These are phyloP conservation scores for Pythium rishiriense DNA, from an alignment of 352 stramenopile species.

Conservation along the genomic window DNA sequence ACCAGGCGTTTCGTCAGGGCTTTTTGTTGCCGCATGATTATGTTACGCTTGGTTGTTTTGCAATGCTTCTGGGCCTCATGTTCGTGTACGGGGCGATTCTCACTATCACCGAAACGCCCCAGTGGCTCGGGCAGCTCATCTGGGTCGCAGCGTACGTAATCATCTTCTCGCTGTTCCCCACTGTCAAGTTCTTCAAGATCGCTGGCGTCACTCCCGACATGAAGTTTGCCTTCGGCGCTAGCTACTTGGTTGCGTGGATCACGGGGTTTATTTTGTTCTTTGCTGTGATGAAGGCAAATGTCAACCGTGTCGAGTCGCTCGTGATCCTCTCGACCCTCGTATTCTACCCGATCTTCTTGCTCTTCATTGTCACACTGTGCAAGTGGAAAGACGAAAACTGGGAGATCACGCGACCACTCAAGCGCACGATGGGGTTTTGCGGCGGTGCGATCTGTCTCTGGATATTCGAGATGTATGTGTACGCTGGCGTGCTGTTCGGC, in stretches of 20 bases:
- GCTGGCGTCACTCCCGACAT: slow-evolving; percentile 58
- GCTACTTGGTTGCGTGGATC: slow-evolving; percentile 66
- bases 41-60: slow-evolving; percentile 66
- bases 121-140: slow-evolving; percentile 72
- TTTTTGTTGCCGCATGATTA: slow-evolving; percentile 80
- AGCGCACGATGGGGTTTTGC: slow-evolving; percentile 39
- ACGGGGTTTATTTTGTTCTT: slow-evolving; percentile 77
- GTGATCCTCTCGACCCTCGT: slow-evolving; percentile 72
- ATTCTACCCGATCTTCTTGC: slow-evolving; percentile 80
- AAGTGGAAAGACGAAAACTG: slow-evolving; percentile 82
- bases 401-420: slow-evolving; percentile 50
- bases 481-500: slow-evolving; percentile 50
- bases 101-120: slow-evolving; percentile 59
- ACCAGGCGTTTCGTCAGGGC: slow-evolving; percentile 64
- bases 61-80: slow-evolving; percentile 45
- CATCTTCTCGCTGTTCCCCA: slow-evolving; percentile 70
- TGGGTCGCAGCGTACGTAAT: slow-evolving; percentile 64
- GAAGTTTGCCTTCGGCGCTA: slow-evolving; percentile 46
- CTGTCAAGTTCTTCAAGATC: slow-evolving; percentile 82
- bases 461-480: slow-evolving; percentile 84
- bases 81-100: slow-evolving; percentile 72
- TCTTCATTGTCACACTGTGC: slow-evolving; percentile 67
- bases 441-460: slow-evolving; percentile 46
- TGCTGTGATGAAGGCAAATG: slow-evolving; percentile 45
- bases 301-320: slow-evolving; percentile 76